A percentile compares a stretch with the other conserved stretches of the same genome.
These are phyloP conservation scores for Fusarium sambucinum DNA, from an alignment of 2,329 filamentous ascomycete species.

Conservation along the genomic window DNA sequence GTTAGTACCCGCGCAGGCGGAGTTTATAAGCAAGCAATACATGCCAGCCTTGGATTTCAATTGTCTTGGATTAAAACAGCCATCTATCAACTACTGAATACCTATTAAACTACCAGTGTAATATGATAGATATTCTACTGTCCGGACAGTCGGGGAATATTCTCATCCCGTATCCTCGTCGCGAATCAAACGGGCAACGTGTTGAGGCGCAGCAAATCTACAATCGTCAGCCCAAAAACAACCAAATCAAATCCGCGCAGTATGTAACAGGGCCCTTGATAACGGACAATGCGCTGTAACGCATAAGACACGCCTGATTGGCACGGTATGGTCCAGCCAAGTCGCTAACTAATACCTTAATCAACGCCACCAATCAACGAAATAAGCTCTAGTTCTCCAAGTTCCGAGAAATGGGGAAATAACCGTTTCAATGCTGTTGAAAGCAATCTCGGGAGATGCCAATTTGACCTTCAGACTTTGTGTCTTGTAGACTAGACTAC, in stretches of 20 bases:
- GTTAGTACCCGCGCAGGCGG: neutral
- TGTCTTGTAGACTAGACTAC: no score
- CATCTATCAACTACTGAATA: neutral
- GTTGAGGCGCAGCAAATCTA: constrained; percentile 33
- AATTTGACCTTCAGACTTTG: no score
- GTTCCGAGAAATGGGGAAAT: constrained; percentile 22
- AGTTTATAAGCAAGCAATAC: constrained; percentile 11
- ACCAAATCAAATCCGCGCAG: constrained; percentile 11
- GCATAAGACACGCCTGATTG: constrained; percentile 20
- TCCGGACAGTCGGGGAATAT: neutral
- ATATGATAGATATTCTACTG: no score
- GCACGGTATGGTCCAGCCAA: constrained; percentile 6
- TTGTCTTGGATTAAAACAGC: neutral
- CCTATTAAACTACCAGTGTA: neutral
- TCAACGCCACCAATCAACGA: constrained; percentile 17
- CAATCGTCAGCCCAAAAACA: constrained; percentile 3
- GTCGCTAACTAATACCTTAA: constrained; percentile 35
- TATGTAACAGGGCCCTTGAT: constrained; percentile 14
- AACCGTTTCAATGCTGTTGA: neutral
- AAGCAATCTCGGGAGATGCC: neutral
- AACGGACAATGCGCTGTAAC: constrained; percentile 3
- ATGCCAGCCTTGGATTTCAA: constrained; percentile 3
- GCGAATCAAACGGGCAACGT: neutral
- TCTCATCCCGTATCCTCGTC: neutral
- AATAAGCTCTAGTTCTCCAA: constrained; percentile 19